These are phyloP conservation scores for Sanguinoderma infundibulare DNA, from an alignment of 1,284 basidiomycete genomes.

Conservation along the genomic window DNA sequence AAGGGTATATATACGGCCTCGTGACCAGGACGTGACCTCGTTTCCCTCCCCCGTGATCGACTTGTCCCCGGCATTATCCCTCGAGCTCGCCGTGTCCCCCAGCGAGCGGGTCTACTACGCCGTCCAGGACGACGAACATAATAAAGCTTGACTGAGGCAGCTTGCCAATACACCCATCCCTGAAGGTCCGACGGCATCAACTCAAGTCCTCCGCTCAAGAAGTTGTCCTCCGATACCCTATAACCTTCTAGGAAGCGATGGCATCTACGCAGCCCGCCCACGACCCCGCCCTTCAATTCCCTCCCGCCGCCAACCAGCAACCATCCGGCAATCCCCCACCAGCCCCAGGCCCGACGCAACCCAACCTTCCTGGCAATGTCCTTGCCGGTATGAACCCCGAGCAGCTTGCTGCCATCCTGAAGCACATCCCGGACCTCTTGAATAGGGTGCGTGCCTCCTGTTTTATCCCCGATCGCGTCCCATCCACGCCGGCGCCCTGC, in stretches of 20 bases:
- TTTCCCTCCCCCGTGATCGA: slow-evolving; percentile 42
- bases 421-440: slow-evolving; percentile 53
- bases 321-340: slow-evolving; percentile 8
- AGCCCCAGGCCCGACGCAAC: slow-evolving; percentile 8
- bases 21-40: slow-evolving; percentile 40
- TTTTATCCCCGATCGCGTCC: slow-evolving; percentile 6
- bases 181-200: background rate
- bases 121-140: slow-evolving; percentile 11
- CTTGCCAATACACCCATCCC: slow-evolving; percentile 1
- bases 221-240: slow-evolving; percentile 6
- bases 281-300: slow-evolving; percentile 32
- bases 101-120: slow-evolving; percentile 19
- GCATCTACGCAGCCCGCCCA: slow-evolving; percentile 34
- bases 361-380: slow-evolving; percentile 13
- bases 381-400: slow-evolving; percentile 43
- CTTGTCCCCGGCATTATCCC: slow-evolving; percentile 28
- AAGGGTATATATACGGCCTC: slow-evolving; percentile 36
- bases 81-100: slow-evolving; percentile 26
- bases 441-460: slow-evolving; percentile 26
- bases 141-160: background rate
- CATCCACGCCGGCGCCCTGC: slow-evolving; percentile 5
- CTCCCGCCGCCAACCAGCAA: slow-evolving; percentile 14
- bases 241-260: slow-evolving; percentile 25
- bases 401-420: slow-evolving; percentile 56
- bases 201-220: background rate